Evolutionary conservation across 768 basidiomycete species (phyloP).

Genomic region (Sporobolomyces phaffii): DNA sequence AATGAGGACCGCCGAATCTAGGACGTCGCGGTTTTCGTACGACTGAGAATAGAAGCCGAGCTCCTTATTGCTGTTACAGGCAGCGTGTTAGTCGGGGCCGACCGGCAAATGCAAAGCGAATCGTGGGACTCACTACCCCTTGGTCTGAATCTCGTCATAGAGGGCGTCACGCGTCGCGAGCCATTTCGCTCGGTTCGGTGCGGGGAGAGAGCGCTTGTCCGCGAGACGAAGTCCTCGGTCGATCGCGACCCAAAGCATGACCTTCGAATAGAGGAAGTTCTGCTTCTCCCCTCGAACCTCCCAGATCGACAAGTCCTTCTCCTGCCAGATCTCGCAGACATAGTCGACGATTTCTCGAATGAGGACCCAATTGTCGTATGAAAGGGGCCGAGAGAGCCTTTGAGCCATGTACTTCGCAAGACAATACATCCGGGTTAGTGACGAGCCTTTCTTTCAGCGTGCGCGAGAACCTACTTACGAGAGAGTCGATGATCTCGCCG

Average conservation of each 20-base stretch:
- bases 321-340: constrained; percentile 58
- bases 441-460: no score
- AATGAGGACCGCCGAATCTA: constrained; percentile 83
- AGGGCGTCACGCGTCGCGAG: constrained; percentile 66
- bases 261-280: constrained; percentile 37
- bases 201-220: constrained; percentile 85
- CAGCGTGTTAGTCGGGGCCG: neutral
- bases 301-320: constrained; percentile 88
- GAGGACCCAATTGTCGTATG: constrained; percentile 45
- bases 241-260: constrained; percentile 70
- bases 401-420: constrained; percentile 56
- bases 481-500: constrained; percentile 68
- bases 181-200: constrained; percentile 56
- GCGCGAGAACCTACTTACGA: no score
- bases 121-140: constrained; percentile 54
- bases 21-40: constrained; percentile 67
- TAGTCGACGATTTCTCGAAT: constrained; percentile 49
- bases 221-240: constrained; percentile 90
- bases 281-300: constrained; percentile 69
- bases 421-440: neutral
- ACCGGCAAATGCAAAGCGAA: neutral
- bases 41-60: constrained; percentile 54
- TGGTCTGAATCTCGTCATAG: constrained; percentile 88
- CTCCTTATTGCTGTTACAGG: constrained; percentile 52
- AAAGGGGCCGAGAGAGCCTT: constrained; percentile 34